phyloP scores from a whole-genome alignment of 2,329 filamentous ascomycete genomes.

The Alternaria solani region DNA sequence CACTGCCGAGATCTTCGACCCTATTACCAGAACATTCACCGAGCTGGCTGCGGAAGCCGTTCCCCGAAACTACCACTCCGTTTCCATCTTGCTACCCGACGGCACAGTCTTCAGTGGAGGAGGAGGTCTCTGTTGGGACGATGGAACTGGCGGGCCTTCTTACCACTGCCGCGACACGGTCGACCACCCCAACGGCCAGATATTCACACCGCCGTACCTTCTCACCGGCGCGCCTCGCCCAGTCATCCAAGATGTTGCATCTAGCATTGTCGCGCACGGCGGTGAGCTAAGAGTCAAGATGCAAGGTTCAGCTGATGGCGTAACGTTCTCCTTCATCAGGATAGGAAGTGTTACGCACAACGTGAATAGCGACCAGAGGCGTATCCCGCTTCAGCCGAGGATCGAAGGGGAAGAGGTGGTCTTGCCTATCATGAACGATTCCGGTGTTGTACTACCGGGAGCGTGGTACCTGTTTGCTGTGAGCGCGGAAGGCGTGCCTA shows the following conservation, averaged over 20 bases:
- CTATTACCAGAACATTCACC: slow-evolving; percentile 24
- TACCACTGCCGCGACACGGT: slow-evolving; percentile 60
- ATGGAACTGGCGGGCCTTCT: slow-evolving; percentile 21
- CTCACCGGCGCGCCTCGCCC: slow-evolving; percentile 43
- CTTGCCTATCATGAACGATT: slow-evolving; percentile 20
- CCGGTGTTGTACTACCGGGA: slow-evolving; percentile 23
- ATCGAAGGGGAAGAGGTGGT: slow-evolving; percentile 10
- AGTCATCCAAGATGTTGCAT: slow-evolving; percentile 18
- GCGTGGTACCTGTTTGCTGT: slow-evolving; percentile 32
- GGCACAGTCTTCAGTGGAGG: slow-evolving; percentile 31
- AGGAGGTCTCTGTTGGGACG: slow-evolving; percentile 30
- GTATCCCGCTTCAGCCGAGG: slow-evolving; percentile 21
- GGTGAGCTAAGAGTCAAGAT: slow-evolving; percentile 23
- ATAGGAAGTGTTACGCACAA: slow-evolving; percentile 36
- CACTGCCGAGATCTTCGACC: slow-evolving; percentile 31
- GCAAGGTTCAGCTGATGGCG: slow-evolving; percentile 15
- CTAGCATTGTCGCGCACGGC: slow-evolving; percentile 16
- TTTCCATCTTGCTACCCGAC: slow-evolving; percentile 33
- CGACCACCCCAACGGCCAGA: slow-evolving; percentile 56
- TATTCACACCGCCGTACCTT: slow-evolving; percentile 64
- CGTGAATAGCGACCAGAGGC: slow-evolving; percentile 33
- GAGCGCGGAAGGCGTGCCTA: slow-evolving; percentile 25
- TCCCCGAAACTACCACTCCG: slow-evolving; percentile 33
- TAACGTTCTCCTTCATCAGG: slow-evolving; percentile 24
- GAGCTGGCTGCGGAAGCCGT: slow-evolving; percentile 24